Evolutionary conservation across 2,329 filamentous ascomycete species (phyloP), one percentile per base, ranked within the genome.

Genomic region (Pyricularia grisea): DNA sequence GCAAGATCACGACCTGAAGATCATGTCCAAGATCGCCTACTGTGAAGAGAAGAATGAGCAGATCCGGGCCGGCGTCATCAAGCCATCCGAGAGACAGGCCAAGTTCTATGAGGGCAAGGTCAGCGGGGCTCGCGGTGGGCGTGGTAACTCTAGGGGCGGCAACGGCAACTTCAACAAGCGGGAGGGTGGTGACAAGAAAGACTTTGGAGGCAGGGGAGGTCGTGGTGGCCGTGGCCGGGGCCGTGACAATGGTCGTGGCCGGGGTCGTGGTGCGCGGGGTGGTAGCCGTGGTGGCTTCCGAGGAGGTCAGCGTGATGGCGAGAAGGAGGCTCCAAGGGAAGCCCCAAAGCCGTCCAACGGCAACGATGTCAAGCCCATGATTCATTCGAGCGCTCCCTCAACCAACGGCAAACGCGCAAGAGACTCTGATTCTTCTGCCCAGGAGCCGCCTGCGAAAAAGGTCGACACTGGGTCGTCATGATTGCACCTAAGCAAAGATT

Each of bases 1-100:
- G 88, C 89, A 97, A 79, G 93, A 86, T 67, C 84, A 92, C 73
- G 89, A 92, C 42, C 84, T 98, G 67, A 82, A 89, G 77, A 90
- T 95, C 81, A 94, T 92, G 88, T 89, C 88, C 80, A 99, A 99
- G 89, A 87, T 88, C 75, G 91, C 88, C 23, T 99, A 99, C 79
- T 90, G 91, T 73, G 85, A 90, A n/a, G 87, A 90, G 78, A 94
- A 94, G 83, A 85, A 84, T 69, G 81, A 88, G 68, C 86, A 91
- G 55, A 94, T 94, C 74, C 84, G 87, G 73, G 85, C 88, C 63
- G 92, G 92, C 70, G 88, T 88, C 75, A 82, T 93, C 66, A 82
- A 88, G 76, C 87, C 90, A 71, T 87, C 82, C 74, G 77, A 76
- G 66, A 77, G 74, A 71, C 75, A 76, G 66, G 79, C 79, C 72